Evolutionary conservation across 2,329 filamentous ascomycete genomes (phyloP), one percentile per base, ranked within the genome.

Genomic region (Passalora sequoiae): DNA sequence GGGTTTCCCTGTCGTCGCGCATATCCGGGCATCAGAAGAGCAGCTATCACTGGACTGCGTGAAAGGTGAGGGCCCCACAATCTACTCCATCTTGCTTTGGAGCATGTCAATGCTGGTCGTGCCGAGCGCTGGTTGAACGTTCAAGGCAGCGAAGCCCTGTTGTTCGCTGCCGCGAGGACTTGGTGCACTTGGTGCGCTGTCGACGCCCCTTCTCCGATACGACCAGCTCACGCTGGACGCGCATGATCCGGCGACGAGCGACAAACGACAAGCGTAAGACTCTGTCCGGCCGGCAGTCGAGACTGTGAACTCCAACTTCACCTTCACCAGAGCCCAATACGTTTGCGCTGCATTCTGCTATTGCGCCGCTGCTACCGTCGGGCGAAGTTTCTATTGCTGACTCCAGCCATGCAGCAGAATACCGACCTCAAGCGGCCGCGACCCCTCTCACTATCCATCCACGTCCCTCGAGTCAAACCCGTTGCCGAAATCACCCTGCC

Each of bases 381-480:
- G 7, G 40, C 30, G 19, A 29, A 25, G 16, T 27, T 8, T 22
- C 13, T 13, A 17, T 35, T 19, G 36, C 42, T 44, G 42, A 44
- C 42, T 20, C 15, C 29, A 12, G 36, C 28, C 29, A 44, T 44
- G 42, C 36, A 44, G 17, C 42, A 44, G 42, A 12, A n/a, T 8
- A 30, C n/a, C 7, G 13, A 30, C 40, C 16, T 35, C 19, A 38
- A 38, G 27, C 38, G 38, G 9, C 35, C 36, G 13, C 44, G 41
- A 27, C 39, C 41, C 22, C 37, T 29, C 33, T 44, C 42, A 20
- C 40, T 49, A 12, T 44, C 47, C 38, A 46, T 49, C 21, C 49
- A 50, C 13, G 40, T 50, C 38, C 52, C 49, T 19, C 44, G 47
- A 46, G 52, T 50, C 43, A 55, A 53, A 42, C 49, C 49, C 40